Base-by-base conservation (phyloP, 2,329 filamentous ascomycete genomes). In the Cytospora piceicola region DNA sequence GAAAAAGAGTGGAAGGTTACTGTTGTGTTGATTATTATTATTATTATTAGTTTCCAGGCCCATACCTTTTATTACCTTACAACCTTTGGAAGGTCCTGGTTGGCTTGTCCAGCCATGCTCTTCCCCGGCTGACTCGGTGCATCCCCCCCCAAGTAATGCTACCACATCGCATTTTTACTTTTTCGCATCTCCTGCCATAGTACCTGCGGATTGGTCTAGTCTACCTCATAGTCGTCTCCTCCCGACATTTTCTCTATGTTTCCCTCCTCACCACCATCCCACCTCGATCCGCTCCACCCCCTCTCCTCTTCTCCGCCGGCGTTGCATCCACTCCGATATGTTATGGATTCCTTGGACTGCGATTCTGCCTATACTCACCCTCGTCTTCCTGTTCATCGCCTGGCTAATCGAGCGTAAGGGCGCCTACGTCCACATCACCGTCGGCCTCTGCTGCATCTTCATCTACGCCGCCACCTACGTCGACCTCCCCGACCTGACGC, bases 281-380 rank as follows among this genome's bases (percentile, higher is more conserved):
- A 67, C 51, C 60, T 54, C 66, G 61, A 67, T 61, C 63, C 58
- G 63, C 63, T 65, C 60, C 57, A 65, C 57, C 57, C 54, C 60
- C 60, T 62, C 64, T 62, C 58, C 60, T 61, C 58, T 62, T 71
- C 69, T 70, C 70, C 70, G 70, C 71, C 70, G 71, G 73, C 73
- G 63, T 70, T 73, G 61, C 67, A 75, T 72, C 59, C 74, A 70
- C 69, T 74, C 71, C 80, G 80, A 76, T 77, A 82, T 82, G 80
- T 81, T 78, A 82, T 82, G 80, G 80, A 78, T 75, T 77, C 77
- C 78, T 78, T 81, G 77, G 78, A 77, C 79, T 73, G 75, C 75
- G 71, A 74, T 77, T 71, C 76, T 80, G 73, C 77, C 79, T 70
- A 79, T 79, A 69, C 72, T 81, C 71, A 76, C 81, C 66, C 76